A percentile compares a stretch with the other conserved stretches of the same genome.
Conservation (phyloP, 2,329 filamentous ascomycete species). For the Canariomyces notabilis region DNA sequence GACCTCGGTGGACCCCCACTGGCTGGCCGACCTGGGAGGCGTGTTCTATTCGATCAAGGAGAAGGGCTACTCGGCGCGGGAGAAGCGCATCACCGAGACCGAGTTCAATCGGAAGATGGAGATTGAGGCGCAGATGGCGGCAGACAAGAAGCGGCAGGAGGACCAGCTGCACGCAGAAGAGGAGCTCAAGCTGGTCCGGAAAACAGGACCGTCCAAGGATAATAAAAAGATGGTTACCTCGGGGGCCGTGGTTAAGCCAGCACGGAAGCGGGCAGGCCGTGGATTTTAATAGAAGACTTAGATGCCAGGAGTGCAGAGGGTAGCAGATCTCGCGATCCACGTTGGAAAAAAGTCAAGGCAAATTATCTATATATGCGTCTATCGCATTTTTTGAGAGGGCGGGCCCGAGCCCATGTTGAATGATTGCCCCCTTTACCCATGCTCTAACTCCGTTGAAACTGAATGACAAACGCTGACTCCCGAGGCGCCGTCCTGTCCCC, state of each 20-base stretch:
- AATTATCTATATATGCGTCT: slow-evolving; percentile 5
- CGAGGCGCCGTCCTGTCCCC: not conserved
- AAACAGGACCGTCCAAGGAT: slow-evolving; percentile 31
- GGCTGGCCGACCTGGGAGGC: slow-evolving; percentile 91
- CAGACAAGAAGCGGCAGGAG: slow-evolving; percentile 68
- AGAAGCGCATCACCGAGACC: slow-evolving; percentile 81
- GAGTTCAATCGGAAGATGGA: slow-evolving; percentile 93
- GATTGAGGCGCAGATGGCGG: slow-evolving; percentile 86
- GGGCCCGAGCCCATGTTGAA: slow-evolving; percentile 25
- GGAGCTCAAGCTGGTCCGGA: slow-evolving; percentile 37
- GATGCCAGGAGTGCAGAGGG: not conserved
- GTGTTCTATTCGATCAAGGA: slow-evolving; percentile 98
- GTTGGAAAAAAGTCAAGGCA: slow-evolving; percentile 1
- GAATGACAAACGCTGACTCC: not conserved
- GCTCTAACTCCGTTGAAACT: not conserved
- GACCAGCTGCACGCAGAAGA: slow-evolving; percentile 48
- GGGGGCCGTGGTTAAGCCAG: slow-evolving; percentile 58
- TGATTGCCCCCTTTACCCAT: slow-evolving; percentile 21
- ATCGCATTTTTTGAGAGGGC: slow-evolving; percentile 1
- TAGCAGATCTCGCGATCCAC: not conserved
- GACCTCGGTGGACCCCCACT: slow-evolving; percentile 91
- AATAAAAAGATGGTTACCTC: slow-evolving; percentile 60
- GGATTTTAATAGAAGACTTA: too few relatives aligned
- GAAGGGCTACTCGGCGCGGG: slow-evolving; percentile 85
- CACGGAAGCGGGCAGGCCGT: slow-evolving; percentile 51